Conservation (phyloP, 805 yeast genomes). For the Metschnikowia continentalis region DNA sequence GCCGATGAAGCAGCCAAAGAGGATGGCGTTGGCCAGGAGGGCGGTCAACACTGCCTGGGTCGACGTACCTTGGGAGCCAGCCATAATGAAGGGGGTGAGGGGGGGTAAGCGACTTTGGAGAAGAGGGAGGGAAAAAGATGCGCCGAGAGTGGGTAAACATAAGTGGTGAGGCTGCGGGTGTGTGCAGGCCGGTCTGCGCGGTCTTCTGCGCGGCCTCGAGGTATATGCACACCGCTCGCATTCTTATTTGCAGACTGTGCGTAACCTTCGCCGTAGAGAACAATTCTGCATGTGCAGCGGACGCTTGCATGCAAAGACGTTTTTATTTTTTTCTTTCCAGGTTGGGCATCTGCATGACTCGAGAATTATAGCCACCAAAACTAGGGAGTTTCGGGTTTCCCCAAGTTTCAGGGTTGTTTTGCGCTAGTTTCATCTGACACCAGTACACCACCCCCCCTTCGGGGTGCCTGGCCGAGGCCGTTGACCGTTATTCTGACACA, state of each 20-base stretch:
- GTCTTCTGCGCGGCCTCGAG: background rate
- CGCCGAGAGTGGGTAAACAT: background rate
- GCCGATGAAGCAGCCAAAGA: slow-evolving; percentile 58
- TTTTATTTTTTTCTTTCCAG: background rate
- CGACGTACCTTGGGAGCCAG: slow-evolving; percentile 18
- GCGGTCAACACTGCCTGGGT: slow-evolving; percentile 75
- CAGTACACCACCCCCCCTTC: background rate
- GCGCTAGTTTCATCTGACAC: background rate
- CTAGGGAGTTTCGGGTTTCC: too few relatives aligned
- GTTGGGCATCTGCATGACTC: background rate
- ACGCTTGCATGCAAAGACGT: background rate
- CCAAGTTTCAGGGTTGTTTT: too few relatives aligned
- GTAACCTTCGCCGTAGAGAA: slow-evolving; percentile 1
- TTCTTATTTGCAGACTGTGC: background rate
- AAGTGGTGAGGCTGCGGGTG: background rate
- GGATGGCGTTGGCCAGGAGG: slow-evolving; percentile 59
- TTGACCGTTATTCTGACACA: background rate
- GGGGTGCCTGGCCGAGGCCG: background rate
- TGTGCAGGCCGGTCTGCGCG: background rate
- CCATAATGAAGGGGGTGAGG: background rate
- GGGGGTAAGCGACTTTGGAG: background rate
- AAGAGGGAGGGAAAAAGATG: background rate
- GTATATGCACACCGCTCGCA: background rate
- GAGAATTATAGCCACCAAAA: background rate
- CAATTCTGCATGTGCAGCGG: slow-evolving; percentile 3